phyloP scores from a whole-genome alignment of 139 green algal genomes.

The Coelastrella sp. region DNA sequence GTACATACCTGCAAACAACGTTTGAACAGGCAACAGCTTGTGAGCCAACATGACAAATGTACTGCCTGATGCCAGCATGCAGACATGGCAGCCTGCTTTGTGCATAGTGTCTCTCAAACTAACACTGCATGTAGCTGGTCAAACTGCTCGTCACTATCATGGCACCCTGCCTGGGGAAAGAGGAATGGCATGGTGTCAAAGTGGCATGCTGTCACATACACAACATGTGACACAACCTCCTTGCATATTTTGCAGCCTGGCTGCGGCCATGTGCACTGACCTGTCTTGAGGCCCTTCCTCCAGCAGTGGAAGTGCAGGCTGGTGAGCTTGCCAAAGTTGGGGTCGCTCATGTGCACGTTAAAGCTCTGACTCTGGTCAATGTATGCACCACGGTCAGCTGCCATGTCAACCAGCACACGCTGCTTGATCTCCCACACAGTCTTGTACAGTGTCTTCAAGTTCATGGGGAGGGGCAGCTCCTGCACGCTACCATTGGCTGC shows the following conservation, averaged over 20 bases:
- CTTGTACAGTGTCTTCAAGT: conserved; percentile 98
- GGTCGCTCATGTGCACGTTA: conserved; percentile 98
- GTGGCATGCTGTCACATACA: too few relatives aligned
- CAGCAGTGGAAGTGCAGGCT: conserved; percentile 99
- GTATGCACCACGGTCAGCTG: conserved; percentile 96
- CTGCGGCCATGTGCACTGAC: background rate
- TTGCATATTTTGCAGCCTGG: background rate
- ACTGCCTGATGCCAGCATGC: background rate
- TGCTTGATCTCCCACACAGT: conserved; percentile 99
- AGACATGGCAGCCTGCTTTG: background rate
- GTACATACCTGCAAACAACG: conserved; percentile 87
- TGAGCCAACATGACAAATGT: too few relatives aligned
- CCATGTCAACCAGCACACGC: conserved; percentile 97
- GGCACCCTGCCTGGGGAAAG: too few relatives aligned
- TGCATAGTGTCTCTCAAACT: too few relatives aligned
- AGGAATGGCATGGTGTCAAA: too few relatives aligned
- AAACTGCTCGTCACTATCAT: too few relatives aligned
- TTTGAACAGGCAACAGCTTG: too few relatives aligned
- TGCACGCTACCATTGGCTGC: conserved; percentile 73
- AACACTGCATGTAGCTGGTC: too few relatives aligned
- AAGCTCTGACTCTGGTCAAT: conserved; percentile 98
- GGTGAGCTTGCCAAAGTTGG: conserved; percentile 99
- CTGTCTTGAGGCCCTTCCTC: conserved; percentile 91
- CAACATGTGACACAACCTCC: background rate
- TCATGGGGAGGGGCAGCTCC: conserved; percentile 86